Base-by-base conservation (phyloP, 2,329 filamentous ascomycete species). In the Ophiostoma sp. region DNA sequence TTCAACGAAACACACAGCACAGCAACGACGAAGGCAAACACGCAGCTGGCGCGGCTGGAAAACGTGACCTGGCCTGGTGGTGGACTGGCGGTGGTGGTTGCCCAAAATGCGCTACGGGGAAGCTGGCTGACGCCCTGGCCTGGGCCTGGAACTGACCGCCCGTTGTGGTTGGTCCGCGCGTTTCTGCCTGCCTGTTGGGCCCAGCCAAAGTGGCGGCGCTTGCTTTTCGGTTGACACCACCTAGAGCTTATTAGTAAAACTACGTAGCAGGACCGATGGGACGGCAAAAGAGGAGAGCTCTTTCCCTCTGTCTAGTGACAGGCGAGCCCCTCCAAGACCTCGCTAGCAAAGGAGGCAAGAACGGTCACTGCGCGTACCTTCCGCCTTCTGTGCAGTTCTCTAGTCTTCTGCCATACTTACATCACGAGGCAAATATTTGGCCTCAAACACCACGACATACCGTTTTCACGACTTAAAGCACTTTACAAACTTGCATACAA, bases 21-120 rank as follows among this genome's bases (percentile, higher is more conserved):
- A n/a, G 57, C 55, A 22, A 66, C n/a, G n/a, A 28, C 70, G 72
- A 77, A 80, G 79, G 79, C 79, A 80, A 78, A 78, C 79, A 79
- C 77, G 76, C 76, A 79, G 79, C 79, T 80, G 79, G 79, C 79
- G 79, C 78, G 79, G 79, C 78, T 76, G 71, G 75, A 73, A 76
- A 76, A 76, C 75, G 75, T 76, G 75, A 76, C 75, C 74, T 72
- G 69, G 69, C 57, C 45, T 63, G 31, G 57, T 28, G 70, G 42
- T 39, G 59, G 42, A 8, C 4, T 52, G 57, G 52, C 66, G 19
- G 15, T 36, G 31, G 31, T 48, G 12, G 33, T 22, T 66, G 61
- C 19, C 59, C 57, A 36, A 61, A 39, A 31, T 39, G 68, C 28
- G 36, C 52, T 57, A 50, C 12, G 55, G 42, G 50, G 25, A 22